Base-by-base conservation (phyloP, 768 basidiomycete species). In the Grammothele lineata region DNA sequence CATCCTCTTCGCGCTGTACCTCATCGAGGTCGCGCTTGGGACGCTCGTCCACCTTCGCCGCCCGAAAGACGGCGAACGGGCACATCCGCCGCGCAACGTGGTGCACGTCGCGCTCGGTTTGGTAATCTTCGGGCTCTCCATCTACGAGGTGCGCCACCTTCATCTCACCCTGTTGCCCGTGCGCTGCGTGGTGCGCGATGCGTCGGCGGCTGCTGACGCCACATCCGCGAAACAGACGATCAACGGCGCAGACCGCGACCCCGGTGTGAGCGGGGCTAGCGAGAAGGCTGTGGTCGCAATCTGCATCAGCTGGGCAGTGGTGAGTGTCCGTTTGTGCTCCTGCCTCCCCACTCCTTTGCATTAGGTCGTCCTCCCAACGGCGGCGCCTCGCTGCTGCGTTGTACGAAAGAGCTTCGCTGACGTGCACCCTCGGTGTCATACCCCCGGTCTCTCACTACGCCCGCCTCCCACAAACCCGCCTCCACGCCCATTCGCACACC, bases 61-160 rank as follows among this genome's bases (percentile, higher is more conserved):
- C 49, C 55, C 63, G 36, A 64, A 55, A 26, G 48, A 55, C 44
- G 62, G 38, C 44, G 61, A 36, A 58, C 60, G 17, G 22, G 48
- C 53, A 9, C 80, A 78, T 42, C 81, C 77, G 18, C 72, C 73
- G 14, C 66, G 67, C 1, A 83, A 85, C 57, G 70, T 81, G 51
- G 37, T 77, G 7, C 85, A 87, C 53, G 75, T 79, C 35, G 54
- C 65, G 8, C 55, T 81, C 0, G 85, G 83, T 0, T 50, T 83
- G 23, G 55, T 61, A 1, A 67, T 77, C 43, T 68, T 85, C 43
- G 64, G 57, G 3, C 54, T 79, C 3, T 72, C 81, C 10, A 77
- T 79, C 59, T 70, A 70, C 54, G 75, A 80, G 68, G 79, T 76
- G 53, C 47, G 61, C 40, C 14, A 7, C 23, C 39, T 12, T 27